These are phyloP conservation scores for Babesia bovis DNA, from an alignment of 169 alveolate genomes.

Conservation along the genomic window DNA sequence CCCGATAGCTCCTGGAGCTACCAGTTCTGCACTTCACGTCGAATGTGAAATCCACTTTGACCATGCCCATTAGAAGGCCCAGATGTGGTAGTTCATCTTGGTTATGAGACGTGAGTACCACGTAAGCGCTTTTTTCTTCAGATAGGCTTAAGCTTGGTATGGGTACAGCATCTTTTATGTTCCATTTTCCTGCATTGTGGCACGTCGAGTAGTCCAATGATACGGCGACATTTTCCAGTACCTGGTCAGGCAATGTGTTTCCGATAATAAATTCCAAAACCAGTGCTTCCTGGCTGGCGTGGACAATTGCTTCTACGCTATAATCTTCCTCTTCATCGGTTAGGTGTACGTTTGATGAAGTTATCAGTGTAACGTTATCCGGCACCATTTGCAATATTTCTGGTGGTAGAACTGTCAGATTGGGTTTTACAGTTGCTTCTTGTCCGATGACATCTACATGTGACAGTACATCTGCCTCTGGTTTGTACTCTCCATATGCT, in stretches of 20 bases:
- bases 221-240: conserved; percentile 65
- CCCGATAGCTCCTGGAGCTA: conserved; percentile 30
- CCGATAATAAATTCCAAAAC: conserved; percentile 77
- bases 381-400: conserved; percentile 8
- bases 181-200: conserved; percentile 26
- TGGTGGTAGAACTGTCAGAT: neutral
- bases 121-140: conserved; percentile 49
- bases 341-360: conserved; percentile 61
- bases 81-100: neutral
- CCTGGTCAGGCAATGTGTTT: conserved; percentile 73
- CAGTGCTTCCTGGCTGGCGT: conserved; percentile 57
- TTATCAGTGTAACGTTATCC: conserved; percentile 13
- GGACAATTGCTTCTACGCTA: conserved; percentile 69
- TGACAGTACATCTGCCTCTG: neutral
- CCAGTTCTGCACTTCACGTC: conserved; percentile 36
- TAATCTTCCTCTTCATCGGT: conserved; percentile 86
- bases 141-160: conserved; percentile 27
- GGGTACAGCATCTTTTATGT: conserved; percentile 34
- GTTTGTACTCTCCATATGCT: neutral
- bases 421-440: neutral
- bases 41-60: conserved; percentile 41
- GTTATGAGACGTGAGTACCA: conserved; percentile 16
- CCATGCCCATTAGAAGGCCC: conserved; percentile 40
- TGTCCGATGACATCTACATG: neutral
- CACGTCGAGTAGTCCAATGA: conserved; percentile 31